Conservation (phyloP, 2,329 filamentous ascomycete genomes). For the Stemphylium vesicarium region DNA sequence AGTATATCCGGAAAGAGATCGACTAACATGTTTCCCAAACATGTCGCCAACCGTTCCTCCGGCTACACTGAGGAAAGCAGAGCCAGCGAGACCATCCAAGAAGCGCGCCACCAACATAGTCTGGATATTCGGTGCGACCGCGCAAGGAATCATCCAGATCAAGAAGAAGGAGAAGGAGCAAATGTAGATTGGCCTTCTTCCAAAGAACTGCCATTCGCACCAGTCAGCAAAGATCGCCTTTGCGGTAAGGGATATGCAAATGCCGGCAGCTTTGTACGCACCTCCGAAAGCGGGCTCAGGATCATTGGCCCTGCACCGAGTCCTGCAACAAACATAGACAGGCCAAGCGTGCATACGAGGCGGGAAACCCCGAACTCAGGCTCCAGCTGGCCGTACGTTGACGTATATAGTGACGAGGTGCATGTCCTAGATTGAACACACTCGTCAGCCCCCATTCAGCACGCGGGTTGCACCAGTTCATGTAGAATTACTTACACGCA, state of each 20-base stretch:
- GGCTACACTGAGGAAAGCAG: slow-evolving; percentile 69
- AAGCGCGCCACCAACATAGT: slow-evolving; percentile 82
- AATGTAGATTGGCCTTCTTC: slow-evolving; percentile 81
- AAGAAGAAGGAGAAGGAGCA: slow-evolving; percentile 75
- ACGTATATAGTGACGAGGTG: slow-evolving; percentile 86
- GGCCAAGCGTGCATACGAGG: slow-evolving; percentile 77
- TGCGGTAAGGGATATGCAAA: not conserved
- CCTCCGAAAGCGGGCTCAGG: slow-evolving; percentile 60
- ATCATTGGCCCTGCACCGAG: slow-evolving; percentile 65
- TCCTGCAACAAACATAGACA: slow-evolving; percentile 84
- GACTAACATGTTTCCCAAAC: slow-evolving; percentile 45
- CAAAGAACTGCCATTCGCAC: slow-evolving; percentile 68
- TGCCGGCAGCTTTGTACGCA: slow-evolving; percentile 25
- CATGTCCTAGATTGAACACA: slow-evolving; percentile 66
- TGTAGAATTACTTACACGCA: slow-evolving; percentile 72
- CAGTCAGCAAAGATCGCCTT: not conserved
- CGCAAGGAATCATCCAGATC: slow-evolving; percentile 81
- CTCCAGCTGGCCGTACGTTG: slow-evolving; percentile 78
- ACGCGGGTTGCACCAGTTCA: not conserved
- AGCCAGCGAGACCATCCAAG: slow-evolving; percentile 73
- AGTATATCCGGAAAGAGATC: not conserved
- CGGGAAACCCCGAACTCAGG: slow-evolving; percentile 74
- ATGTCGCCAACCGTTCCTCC: slow-evolving; percentile 83
- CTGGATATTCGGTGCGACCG: slow-evolving; percentile 79
- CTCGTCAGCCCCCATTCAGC: slow-evolving; percentile 2